phyloP scores from a whole-genome alignment of 495 filamentous ascomycete genomes.

The Apiosordaria backusii region DNA sequence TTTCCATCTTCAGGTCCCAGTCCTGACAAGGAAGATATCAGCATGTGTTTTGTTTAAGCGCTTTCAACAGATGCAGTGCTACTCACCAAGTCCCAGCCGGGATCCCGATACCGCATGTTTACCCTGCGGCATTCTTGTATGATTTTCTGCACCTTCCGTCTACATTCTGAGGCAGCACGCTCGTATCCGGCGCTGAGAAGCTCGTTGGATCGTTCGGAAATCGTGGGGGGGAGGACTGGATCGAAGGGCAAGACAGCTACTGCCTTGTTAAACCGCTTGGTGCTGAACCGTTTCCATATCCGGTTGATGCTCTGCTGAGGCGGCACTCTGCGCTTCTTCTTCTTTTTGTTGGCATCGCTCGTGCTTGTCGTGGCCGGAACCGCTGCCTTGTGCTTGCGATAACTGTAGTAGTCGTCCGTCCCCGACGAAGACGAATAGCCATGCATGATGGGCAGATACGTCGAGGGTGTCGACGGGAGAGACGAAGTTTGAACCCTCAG shows the following conservation, averaged over 20 bases:
- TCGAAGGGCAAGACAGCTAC: slow-evolving; percentile 47
- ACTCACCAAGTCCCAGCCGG: slow-evolving; percentile 75
- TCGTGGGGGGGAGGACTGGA: slow-evolving; percentile 44
- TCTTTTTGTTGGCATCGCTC: slow-evolving; percentile 42
- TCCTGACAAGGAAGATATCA: slow-evolving; percentile 33
- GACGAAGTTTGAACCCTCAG: neutral
- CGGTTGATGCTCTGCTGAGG: slow-evolving; percentile 74
- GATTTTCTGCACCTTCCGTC: slow-evolving; percentile 78
- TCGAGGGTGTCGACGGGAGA: neutral
- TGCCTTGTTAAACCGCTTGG: slow-evolving; percentile 53
- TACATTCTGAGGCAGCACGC: slow-evolving; percentile 69
- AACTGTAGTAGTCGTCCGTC: slow-evolving; percentile 34
- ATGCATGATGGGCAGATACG: slow-evolving; percentile 30
- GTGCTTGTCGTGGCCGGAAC: slow-evolving; percentile 19
- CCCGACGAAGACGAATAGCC: slow-evolving; percentile 38
- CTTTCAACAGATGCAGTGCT: neutral
- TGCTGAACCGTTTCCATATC: slow-evolving; percentile 77
- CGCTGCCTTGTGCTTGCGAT: slow-evolving; percentile 30
- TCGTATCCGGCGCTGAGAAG: slow-evolving; percentile 61
- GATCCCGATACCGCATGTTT: slow-evolving; percentile 88
- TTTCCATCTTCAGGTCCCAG: slow-evolving; percentile 50
- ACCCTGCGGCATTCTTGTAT: slow-evolving; percentile 77
- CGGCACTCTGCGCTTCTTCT: slow-evolving; percentile 56
- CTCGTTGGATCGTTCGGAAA: slow-evolving; percentile 46
- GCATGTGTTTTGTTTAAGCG: slow-evolving; percentile 21